Evolutionary conservation across 257 asterid genomes (phyloP), one percentile per base, ranked within the genome.

Genomic region (Ehretia macrophylla): DNA sequence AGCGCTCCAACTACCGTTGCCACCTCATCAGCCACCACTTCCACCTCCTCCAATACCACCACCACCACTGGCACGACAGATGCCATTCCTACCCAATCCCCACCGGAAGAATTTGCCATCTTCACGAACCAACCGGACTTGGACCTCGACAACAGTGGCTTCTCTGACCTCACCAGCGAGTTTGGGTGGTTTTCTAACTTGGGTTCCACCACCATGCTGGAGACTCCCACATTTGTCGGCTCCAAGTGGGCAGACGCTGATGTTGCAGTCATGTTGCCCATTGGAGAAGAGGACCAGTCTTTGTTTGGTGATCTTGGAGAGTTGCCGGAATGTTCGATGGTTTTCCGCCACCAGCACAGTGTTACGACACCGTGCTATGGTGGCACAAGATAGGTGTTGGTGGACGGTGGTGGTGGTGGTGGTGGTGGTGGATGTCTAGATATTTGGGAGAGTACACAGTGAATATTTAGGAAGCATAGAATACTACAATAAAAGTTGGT

Each of bases 301-400:
- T 50, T 88, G 60, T 88, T 75, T 12, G 95, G 96, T 10, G 96
- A 88, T 51, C 87, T 88, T 0, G 95, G 92, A 1, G 96, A 88
- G 73, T 60, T 88, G 75, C 95, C 96, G 50, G 96, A 88, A 49
- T 88, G 70, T 14, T 70, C 87, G 4, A 63, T 77, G 76, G 95
- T 85, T 55, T 83, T 85, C 80, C 82, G 85, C 62, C 73, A 78
- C 57, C 62, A 40, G 10, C 8, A 70, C 27, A 68, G 68, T 60
- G 79, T 55, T 55, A 73, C 68, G 60, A 66, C 83, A 10, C 63
- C 87, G 27, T 79, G 85, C 22, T 75, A 66, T 8, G 81, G 71
- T 5, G 69, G 84, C 49, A 61, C 76, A 27, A 78, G 78, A 65
- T 79, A 55, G 70, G 66, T 21, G 32, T 23, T 55, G 35, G 35